A percentile compares a stretch with the other conserved stretches of the same genome.
phyloP scores from a whole-genome alignment of 495 filamentous ascomycete genomes.

The Cercophora scortea region DNA sequence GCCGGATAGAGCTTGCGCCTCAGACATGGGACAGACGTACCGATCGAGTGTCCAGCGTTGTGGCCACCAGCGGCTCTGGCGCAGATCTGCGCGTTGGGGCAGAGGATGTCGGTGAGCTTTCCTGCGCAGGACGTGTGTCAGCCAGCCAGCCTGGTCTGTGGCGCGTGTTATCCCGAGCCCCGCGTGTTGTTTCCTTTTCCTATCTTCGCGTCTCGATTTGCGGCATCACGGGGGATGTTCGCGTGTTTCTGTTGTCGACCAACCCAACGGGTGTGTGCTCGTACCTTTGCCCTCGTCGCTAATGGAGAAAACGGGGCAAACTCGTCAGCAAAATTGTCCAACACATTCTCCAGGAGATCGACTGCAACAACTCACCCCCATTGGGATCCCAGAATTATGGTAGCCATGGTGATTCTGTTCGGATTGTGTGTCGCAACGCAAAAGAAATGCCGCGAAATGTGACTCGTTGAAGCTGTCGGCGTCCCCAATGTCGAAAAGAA shows the following conservation, averaged over 20 bases:
- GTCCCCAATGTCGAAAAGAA: neutral
- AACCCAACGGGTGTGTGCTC: neutral
- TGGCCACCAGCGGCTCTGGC: slow-evolving; percentile 28
- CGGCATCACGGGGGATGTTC: neutral
- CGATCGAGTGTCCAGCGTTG: slow-evolving; percentile 51
- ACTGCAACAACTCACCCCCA: slow-evolving; percentile 3
- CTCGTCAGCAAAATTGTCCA: too few species aligned
- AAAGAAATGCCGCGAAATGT: neutral
- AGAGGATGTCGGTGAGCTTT: slow-evolving; percentile 32
- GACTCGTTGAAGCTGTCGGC: neutral
- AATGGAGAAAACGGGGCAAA: slow-evolving; percentile 19
- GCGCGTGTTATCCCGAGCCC: too few species aligned
- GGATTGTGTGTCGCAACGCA: neutral
- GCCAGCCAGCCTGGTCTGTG: too few species aligned
- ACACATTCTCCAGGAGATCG: too few species aligned
- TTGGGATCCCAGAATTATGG: slow-evolving; percentile 13
- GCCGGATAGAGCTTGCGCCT: slow-evolving; percentile 43
- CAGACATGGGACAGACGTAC: slow-evolving; percentile 33
- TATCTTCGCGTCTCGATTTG: slow-evolving; percentile 51
- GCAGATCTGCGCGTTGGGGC: slow-evolving; percentile 30
- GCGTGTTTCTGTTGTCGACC: neutral
- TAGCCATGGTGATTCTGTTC: slow-evolving; percentile 4
- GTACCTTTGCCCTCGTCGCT: slow-evolving; percentile 72
- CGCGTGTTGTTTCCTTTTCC: slow-evolving; percentile 10
- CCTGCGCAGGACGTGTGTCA: slow-evolving; percentile 17